Base-by-base conservation (phyloP, 2,329 filamentous ascomycete species). In the Pestalotiopsis sp. region DNA sequence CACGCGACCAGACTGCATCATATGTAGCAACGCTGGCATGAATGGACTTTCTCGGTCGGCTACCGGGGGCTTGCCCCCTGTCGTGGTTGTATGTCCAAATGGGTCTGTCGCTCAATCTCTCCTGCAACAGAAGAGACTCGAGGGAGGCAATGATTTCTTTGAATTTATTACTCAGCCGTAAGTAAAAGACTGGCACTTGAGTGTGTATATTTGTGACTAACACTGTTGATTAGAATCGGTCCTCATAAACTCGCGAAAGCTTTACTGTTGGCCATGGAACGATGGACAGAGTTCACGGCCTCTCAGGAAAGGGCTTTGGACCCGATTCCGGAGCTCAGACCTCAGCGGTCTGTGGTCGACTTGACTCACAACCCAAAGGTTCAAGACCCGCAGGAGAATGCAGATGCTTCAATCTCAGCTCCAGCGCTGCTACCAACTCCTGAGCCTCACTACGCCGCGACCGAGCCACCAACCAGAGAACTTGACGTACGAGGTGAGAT, bases 141-240 rank as follows among this genome's bases (percentile, higher is more conserved):
- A 23, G 39, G n/a, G 20, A 36, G 12, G 61, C 36, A 49, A 14
- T n/a, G 31, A 68, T 1, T 70, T 81, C 14, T 75, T 80, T 11
- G 80, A 82, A 62, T 81, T 80, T 58, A 77, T 81, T 20, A 80
- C 80, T 1, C 80, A 81, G 62, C 81, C 81, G 77, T 80, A 67
- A 72, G 80, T 76, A 2, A n/a, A 36, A 6, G 5, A 27, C 7
- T 58, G n/a, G 3, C 3, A 52, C 4, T 39, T 9, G 20, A 1
- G 4, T 36, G 12, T 13, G 7, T 3, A 17, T 17, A 31, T 3
- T 41, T 38, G 4, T 1, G 17, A 14, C 9, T 57, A 5, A 4
- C 17, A 2, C 41, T 68, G 4, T 17, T 39, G 62, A 23, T 6
- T 39, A 81, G 79, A 3, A 72, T 79, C 4, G 80, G 80, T 0